Evolutionary conservation across 2,329 filamentous ascomycete species (phyloP).

Genomic region (Fusarium odoratissimum): DNA sequence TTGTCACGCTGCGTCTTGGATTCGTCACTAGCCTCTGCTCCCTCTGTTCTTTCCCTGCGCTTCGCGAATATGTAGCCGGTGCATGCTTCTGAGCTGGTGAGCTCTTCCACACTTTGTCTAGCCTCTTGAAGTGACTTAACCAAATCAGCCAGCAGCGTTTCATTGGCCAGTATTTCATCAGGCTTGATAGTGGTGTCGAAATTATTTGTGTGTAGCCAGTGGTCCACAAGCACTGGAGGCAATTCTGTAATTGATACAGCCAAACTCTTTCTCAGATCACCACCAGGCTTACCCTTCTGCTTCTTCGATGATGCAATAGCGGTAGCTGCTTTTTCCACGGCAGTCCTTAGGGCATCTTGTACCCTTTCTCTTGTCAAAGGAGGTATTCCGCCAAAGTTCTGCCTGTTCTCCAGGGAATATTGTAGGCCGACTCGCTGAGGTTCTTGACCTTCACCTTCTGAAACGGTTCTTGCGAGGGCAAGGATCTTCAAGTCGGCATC

Average conservation of each 20-base stretch:
- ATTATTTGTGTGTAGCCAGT: slow-evolving; percentile 76
- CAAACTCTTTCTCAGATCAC: slow-evolving; percentile 82
- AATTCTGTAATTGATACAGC: slow-evolving; percentile 88
- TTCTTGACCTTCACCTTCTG: slow-evolving; percentile 85
- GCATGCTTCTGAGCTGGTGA: slow-evolving; percentile 73
- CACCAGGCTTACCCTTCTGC: slow-evolving; percentile 77
- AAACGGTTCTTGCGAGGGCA: slow-evolving; percentile 81
- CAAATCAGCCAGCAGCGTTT: slow-evolving; percentile 72
- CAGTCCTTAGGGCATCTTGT: slow-evolving; percentile 73
- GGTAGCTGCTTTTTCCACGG: slow-evolving; percentile 68
- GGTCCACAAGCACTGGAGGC: slow-evolving; percentile 88
- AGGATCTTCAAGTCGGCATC: slow-evolving; percentile 86
- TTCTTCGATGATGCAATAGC: slow-evolving; percentile 66
- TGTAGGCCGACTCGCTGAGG: slow-evolving; percentile 79
- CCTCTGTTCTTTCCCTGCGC: slow-evolving; percentile 52
- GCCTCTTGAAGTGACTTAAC: slow-evolving; percentile 77
- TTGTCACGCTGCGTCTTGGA: slow-evolving; percentile 54
- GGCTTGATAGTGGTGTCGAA: slow-evolving; percentile 78
- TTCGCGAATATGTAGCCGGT: slow-evolving; percentile 92
- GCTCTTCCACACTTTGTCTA: slow-evolving; percentile 73
- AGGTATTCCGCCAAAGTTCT: slow-evolving; percentile 84
- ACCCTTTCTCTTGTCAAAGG: slow-evolving; percentile 80
- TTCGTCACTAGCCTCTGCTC: slow-evolving; percentile 47
- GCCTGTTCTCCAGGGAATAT: slow-evolving; percentile 84
- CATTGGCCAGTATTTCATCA: slow-evolving; percentile 75